A percentile compares a stretch with the other conserved stretches of the same genome.
Evolutionary conservation across 192 early-diverging fungal species (phyloP).

Genomic region (Entomortierella lignicola): DNA sequence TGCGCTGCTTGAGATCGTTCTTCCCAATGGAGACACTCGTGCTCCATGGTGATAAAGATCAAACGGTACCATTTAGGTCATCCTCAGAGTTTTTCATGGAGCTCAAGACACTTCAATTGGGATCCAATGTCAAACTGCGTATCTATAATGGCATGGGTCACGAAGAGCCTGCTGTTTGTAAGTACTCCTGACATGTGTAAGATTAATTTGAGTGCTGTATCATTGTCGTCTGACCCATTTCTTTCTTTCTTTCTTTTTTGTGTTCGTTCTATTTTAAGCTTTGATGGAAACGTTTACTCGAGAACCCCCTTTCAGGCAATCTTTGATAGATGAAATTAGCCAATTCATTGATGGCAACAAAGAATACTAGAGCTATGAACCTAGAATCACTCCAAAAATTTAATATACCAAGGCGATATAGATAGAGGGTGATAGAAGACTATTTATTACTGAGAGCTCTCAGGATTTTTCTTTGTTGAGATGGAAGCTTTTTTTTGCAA

Average conservation of each 20-base stretch:
- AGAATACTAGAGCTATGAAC: background rate
- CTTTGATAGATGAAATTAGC: constrained; percentile 28
- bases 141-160: constrained; percentile 46
- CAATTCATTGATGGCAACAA: constrained; percentile 35
- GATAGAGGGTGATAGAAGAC: too few relatives aligned
- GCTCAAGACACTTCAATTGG: constrained; percentile 45
- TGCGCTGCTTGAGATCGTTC: constrained; percentile 40
- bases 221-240: too few relatives aligned
- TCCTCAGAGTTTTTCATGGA: constrained; percentile 41
- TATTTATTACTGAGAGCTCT: too few relatives aligned
- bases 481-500: too few relatives aligned
- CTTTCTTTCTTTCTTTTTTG: constrained; percentile 2
- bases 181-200: background rate
- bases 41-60: constrained; percentile 53
- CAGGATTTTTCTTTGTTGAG: too few relatives aligned
- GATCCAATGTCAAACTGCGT: constrained; percentile 26
- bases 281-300: constrained; percentile 28
- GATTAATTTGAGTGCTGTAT: too few relatives aligned
- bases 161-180: constrained; percentile 47
- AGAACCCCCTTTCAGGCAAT: constrained; percentile 11
- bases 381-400: background rate
- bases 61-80: constrained; percentile 38
- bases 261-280: constrained; percentile 2
- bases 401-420: background rate
- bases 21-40: constrained; percentile 51